phyloP scores from a whole-genome alignment of 1,284 basidiomycete genomes.

The Naganishia albida region DNA sequence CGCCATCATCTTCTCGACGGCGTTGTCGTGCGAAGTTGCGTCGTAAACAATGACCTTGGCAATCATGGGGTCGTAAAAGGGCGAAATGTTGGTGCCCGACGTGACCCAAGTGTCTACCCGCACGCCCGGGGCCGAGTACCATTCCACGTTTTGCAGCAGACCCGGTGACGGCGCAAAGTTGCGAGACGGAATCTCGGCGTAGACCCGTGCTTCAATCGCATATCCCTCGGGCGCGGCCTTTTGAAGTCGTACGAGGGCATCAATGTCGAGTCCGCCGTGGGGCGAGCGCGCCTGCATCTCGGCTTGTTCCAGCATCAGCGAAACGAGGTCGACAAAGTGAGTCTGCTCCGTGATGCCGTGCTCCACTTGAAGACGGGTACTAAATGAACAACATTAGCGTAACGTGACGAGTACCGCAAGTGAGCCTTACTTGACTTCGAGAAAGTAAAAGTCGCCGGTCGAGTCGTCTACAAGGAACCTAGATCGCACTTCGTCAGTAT shows the following conservation, averaged over 20 bases:
- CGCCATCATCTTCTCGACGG: conserved; percentile 38
- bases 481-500: conserved; percentile 37
- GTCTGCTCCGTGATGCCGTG: conserved; percentile 67
- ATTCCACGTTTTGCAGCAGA: conserved; percentile 61
- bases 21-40: conserved; percentile 35
- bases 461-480: conserved; percentile 42
- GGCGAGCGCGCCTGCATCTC: conserved; percentile 40
- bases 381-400: conserved; percentile 41
- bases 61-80: conserved; percentile 34
- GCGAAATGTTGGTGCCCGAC: conserved; percentile 33
- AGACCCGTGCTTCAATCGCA: conserved; percentile 67
- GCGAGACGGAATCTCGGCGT: conserved; percentile 66
- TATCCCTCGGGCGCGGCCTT: conserved; percentile 41
- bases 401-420: conserved; percentile 22
- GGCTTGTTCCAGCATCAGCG: conserved; percentile 60
- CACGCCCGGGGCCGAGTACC: conserved; percentile 49
- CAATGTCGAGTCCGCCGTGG: conserved; percentile 52
- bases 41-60: conserved; percentile 43
- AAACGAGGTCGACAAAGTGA: conserved; percentile 65
- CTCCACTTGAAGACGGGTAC: conserved; percentile 57
- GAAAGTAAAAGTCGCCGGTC: conserved; percentile 62
- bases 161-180: conserved; percentile 66
- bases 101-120: conserved; percentile 49
- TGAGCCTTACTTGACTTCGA: conserved; percentile 67
- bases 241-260: conserved; percentile 46